Evolutionary conservation across 2,329 filamentous ascomycete species (phyloP), one percentile per base, ranked within the genome.

Genomic region (Aspergillus hortae): DNA sequence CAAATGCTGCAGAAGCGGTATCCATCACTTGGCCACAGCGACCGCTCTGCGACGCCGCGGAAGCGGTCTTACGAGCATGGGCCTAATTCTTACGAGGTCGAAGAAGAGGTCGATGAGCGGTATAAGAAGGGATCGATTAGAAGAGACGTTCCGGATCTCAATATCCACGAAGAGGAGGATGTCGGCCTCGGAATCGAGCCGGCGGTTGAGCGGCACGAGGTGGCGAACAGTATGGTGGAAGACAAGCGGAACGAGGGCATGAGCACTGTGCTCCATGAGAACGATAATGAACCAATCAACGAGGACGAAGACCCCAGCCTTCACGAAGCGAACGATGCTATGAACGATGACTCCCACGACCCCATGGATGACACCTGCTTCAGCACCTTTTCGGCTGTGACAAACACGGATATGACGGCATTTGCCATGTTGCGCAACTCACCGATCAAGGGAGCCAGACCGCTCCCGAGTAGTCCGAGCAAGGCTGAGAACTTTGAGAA

Each of bases 331-430:
- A 58, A 69, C 15, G 62, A 66, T 44, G 58, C 53, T 17, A 62
- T 64, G 47, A 61, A 65, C 49, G 66, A 65, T 48, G 66, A 67
- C 25, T 52, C 59, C 48, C 50, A 69, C 21, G 67, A 73, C 43
- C 55, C 62, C 7, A 71, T 72, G 61, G 72, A 75, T 51, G 70
- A 76, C 42, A 76, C 75, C 10, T 73, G 74, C 64, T 88, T 95
- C 67, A 96, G 90, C 75, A 85, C 82, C 11, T 96, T 96, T 71
- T 96, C 92, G 1, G 90, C 90, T 7, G 84, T 96, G 49, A 90
- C 90, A 5, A 78, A 78, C 49, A 67, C 76, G 15, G 90, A 92
- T 62, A 84, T 94, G 83, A 94, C 90, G 17, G 85, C 86, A 63
- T 90, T 95, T 63, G 86, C 89, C 7, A 85, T 85, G 57, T 74